Percentiles rank a stretch among this genome's conserved stretches.
Evolutionary conservation across 495 filamentous ascomycete genomes (phyloP).

Genomic region (Aspergillus sclerotiicarbonarius): DNA sequence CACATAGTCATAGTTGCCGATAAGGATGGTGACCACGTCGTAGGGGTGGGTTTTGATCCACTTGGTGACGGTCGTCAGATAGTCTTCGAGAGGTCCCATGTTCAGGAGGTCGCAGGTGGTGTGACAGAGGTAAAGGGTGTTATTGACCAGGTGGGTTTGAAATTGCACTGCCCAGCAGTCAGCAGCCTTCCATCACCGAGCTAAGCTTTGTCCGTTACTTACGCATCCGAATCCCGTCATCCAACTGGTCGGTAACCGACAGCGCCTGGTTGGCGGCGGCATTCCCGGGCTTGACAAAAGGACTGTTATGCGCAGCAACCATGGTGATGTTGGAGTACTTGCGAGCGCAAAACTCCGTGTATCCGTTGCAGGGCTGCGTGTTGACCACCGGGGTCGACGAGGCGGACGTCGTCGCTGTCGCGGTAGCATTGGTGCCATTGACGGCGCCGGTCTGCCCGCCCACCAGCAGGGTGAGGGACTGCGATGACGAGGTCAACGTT

Average conservation of each 20-base stretch:
- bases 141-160: constrained; percentile 70
- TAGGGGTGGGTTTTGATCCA: constrained; percentile 81
- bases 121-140: constrained; percentile 65
- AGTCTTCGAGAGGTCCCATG: constrained; percentile 71
- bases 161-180: constrained; percentile 61
- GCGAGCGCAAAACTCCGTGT: constrained; percentile 77
- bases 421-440: constrained; percentile 48
- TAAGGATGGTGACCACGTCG: constrained; percentile 86
- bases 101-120: constrained; percentile 77
- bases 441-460: constrained; percentile 34
- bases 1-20: constrained; percentile 77
- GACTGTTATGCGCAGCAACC: constrained; percentile 84
- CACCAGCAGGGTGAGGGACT: constrained; percentile 40
- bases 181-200: constrained; percentile 2
- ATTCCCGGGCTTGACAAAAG: constrained; percentile 68
- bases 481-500: constrained; percentile 16
- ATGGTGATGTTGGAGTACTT: constrained; percentile 88
- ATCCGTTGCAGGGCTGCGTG: constrained; percentile 80
- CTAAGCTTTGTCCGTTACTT: constrained; percentile 24
- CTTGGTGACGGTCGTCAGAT: constrained; percentile 62
- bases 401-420: constrained; percentile 34
- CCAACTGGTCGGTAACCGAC: constrained; percentile 68
- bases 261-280: constrained; percentile 76
- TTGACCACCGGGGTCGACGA: constrained; percentile 56
- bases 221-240: constrained; percentile 85